Conservation (phyloP, 2,329 filamentous ascomycete species). For the Emmonsia crescens region DNA sequence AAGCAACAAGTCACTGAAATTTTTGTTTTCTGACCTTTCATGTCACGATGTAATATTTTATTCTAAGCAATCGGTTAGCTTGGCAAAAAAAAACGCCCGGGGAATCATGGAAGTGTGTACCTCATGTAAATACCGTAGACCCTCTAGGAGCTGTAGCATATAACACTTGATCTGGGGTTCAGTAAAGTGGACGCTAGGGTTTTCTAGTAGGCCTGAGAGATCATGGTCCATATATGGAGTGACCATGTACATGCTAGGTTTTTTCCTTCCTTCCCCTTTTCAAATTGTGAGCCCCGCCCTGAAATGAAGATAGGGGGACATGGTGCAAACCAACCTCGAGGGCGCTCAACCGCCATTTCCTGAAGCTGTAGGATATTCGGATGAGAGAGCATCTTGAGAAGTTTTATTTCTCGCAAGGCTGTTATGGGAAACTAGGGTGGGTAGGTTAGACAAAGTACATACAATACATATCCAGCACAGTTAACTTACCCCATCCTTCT, state of each 20-base stretch:
- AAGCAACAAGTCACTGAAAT: background rate
- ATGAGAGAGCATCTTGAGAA: slow-evolving; percentile 90
- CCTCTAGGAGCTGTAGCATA: slow-evolving; percentile 83
- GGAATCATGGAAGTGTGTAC: slow-evolving; percentile 23
- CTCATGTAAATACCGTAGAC: slow-evolving; percentile 80
- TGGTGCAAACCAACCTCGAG: slow-evolving; percentile 38
- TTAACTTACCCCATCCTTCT: slow-evolving; percentile 75
- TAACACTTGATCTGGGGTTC: slow-evolving; percentile 96
- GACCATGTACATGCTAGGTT: slow-evolving; percentile 89
- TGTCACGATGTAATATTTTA: slow-evolving; percentile 87
- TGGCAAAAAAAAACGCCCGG: background rate
- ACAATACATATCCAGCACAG: background rate
- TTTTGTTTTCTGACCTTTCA: slow-evolving; percentile 52
- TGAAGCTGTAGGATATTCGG: slow-evolving; percentile 75
- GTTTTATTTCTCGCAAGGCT: slow-evolving; percentile 90
- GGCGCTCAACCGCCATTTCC: slow-evolving; percentile 89
- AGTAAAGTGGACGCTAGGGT: slow-evolving; percentile 77
- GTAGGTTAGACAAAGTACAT: slow-evolving; percentile 1
- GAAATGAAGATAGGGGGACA: background rate
- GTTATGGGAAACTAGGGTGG: slow-evolving; percentile 76
- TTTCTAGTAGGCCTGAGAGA: slow-evolving; percentile 91
- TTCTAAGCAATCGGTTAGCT: slow-evolving; percentile 35
- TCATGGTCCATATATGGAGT: slow-evolving; percentile 99
- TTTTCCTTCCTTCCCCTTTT: slow-evolving; percentile 63
- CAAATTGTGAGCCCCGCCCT: slow-evolving; percentile 7